These are phyloP conservation scores for Eurotiales sp. DNA, from an alignment of 2,329 filamentous ascomycete species.

Conservation along the genomic window DNA sequence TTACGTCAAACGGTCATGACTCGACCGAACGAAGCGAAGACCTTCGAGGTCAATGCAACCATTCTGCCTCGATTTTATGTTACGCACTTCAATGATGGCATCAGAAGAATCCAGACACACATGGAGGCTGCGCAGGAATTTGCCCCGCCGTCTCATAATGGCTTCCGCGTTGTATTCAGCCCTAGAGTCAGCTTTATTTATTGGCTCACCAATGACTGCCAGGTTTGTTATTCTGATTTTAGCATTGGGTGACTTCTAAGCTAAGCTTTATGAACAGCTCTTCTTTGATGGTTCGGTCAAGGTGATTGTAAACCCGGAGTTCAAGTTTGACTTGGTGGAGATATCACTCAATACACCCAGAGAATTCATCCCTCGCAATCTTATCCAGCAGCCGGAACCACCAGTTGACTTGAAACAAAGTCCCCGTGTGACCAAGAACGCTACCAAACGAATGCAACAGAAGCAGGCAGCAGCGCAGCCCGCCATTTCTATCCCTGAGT, in stretches of 20 bases:
- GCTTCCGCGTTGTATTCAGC: slow-evolving; percentile 72
- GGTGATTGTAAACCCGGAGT: slow-evolving; percentile 72
- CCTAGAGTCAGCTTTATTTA: slow-evolving; percentile 77
- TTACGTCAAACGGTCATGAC: slow-evolving; percentile 67
- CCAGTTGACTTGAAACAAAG: slow-evolving; percentile 54
- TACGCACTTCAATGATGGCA: slow-evolving; percentile 81
- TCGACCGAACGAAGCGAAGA: slow-evolving; percentile 61
- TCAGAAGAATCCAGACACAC: slow-evolving; percentile 80
- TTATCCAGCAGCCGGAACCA: slow-evolving; percentile 46
- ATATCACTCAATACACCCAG: slow-evolving; percentile 73
- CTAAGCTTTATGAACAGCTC: slow-evolving; percentile 51
- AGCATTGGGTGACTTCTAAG: neutral
- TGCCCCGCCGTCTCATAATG: slow-evolving; percentile 55
- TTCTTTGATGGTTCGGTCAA: slow-evolving; percentile 73
- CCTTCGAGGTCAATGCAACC: slow-evolving; percentile 79
- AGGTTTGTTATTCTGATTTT: slow-evolving; percentile 68
- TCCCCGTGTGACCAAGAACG: slow-evolving; percentile 56
- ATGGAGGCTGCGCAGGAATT: slow-evolving; percentile 65
- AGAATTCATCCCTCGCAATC: slow-evolving; percentile 74
- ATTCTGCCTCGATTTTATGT: slow-evolving; percentile 85
- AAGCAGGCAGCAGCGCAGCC: slow-evolving; percentile 39
- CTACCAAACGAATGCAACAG: slow-evolving; percentile 49
- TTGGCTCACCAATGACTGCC: slow-evolving; percentile 79
- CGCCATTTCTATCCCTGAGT: slow-evolving; percentile 42
- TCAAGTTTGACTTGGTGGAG: slow-evolving; percentile 81